These are phyloP conservation scores for Paraconiothyrium sp. DNA, from an alignment of 2,329 filamentous ascomycete genomes.

Conservation along the genomic window DNA sequence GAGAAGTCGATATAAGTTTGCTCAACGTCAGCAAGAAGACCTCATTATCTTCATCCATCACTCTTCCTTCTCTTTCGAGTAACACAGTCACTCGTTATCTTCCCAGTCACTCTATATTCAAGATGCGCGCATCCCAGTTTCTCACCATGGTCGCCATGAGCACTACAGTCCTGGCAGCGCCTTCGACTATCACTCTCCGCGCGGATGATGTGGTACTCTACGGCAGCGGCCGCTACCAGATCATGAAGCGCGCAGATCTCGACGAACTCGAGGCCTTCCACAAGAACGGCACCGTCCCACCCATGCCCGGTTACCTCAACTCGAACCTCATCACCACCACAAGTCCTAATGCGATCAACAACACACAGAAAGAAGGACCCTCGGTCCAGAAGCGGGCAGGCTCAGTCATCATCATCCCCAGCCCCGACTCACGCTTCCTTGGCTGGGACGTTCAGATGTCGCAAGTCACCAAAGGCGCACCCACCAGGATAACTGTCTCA, in stretches of 20 bases:
- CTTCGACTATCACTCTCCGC: conserved; percentile 27
- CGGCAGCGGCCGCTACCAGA: conserved; percentile 30
- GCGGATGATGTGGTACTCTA: conserved; percentile 40
- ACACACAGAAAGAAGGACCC: not conserved
- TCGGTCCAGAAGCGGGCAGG: conserved; percentile 28
- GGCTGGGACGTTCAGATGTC: conserved; percentile 55
- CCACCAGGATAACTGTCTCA: conserved; percentile 40
- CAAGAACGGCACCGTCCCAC: conserved; percentile 25
- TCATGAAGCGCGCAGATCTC: conserved; percentile 37
- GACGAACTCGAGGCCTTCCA: conserved; percentile 28
- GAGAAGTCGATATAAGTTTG: conserved; percentile 3
- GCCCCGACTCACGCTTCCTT: conserved; percentile 40
- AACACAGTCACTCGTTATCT: conserved; percentile 7
- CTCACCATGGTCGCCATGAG: conserved; percentile 27
- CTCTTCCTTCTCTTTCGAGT: not conserved
- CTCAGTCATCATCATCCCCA: conserved; percentile 32
- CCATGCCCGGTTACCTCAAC: conserved; percentile 32
- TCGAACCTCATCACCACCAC: conserved; percentile 19
- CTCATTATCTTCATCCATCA: not conserved
- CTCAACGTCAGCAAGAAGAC: not conserved
- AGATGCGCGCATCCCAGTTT: conserved; percentile 32
- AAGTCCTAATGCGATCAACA: not conserved
- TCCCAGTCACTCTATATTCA: conserved; percentile 15
- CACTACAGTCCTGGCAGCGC: conserved; percentile 27
- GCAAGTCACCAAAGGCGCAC: conserved; percentile 43